Percentiles rank a stretch among this genome's conserved stretches.
phyloP scores from a whole-genome alignment of 2,329 filamentous ascomycete genomes.

The Phialocephala sp. region DNA sequence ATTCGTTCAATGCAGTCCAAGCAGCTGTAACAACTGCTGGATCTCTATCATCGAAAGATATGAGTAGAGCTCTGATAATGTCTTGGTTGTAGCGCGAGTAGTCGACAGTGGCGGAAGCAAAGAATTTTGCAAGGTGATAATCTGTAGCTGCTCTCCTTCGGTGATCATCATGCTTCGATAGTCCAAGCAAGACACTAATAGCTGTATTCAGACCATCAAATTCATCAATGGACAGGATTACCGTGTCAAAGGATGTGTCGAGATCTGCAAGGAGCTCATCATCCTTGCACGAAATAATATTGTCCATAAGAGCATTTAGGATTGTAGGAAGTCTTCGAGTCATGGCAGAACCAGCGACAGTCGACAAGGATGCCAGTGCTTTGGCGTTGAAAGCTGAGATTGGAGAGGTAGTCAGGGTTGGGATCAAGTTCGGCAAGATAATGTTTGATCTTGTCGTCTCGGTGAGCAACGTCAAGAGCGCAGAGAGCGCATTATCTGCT shows the following conservation, averaged over 20 bases:
- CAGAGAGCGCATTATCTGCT: slow-evolving; percentile 90
- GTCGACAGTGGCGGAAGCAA: slow-evolving; percentile 78
- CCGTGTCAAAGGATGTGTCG: slow-evolving; percentile 81
- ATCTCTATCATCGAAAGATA: slow-evolving; percentile 91
- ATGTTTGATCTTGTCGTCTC: slow-evolving; percentile 94
- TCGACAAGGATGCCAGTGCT: slow-evolving; percentile 88
- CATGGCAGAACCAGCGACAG: slow-evolving; percentile 90
- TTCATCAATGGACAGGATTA: slow-evolving; percentile 92
- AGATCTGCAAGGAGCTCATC: slow-evolving; percentile 76
- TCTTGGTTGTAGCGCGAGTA: slow-evolving; percentile 97
- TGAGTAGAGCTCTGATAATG: slow-evolving; percentile 86
- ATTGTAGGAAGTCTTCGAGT: slow-evolving; percentile 88
- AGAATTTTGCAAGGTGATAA: slow-evolving; percentile 84
- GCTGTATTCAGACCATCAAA: slow-evolving; percentile 93
- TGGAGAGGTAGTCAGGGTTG: slow-evolving; percentile 86
- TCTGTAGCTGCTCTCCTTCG: slow-evolving; percentile 79
- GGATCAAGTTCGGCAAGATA: slow-evolving; percentile 94
- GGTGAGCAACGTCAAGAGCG: slow-evolving; percentile 90
- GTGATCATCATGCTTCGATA: slow-evolving; percentile 94
- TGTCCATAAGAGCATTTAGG: slow-evolving; percentile 93
- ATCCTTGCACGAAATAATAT: slow-evolving; percentile 79
- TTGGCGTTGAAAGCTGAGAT: slow-evolving; percentile 95
- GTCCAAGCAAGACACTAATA: slow-evolving; percentile 88
- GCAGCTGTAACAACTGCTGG: slow-evolving; percentile 83
- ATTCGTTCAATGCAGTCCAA: slow-evolving; percentile 84